Evolutionary conservation across 2,329 filamentous ascomycete species (phyloP).

Genomic region (Gremmenia infestans): DNA sequence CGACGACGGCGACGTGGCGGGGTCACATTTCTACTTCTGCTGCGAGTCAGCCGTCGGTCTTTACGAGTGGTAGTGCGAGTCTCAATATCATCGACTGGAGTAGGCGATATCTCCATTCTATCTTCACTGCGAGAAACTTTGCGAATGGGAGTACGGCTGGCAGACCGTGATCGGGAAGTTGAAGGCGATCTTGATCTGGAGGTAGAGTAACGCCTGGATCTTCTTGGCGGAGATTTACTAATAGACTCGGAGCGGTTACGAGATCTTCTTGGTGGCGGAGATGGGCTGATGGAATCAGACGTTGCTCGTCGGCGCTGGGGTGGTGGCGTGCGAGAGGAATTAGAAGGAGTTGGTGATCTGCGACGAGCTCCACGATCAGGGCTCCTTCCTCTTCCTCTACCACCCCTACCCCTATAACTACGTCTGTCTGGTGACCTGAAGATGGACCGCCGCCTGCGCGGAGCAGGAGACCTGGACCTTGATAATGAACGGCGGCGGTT

Average conservation of each 20-base stretch:
- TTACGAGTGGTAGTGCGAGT: slow-evolving; percentile 21
- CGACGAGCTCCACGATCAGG: slow-evolving; percentile 28
- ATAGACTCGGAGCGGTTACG: slow-evolving; percentile 15
- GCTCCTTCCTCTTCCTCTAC: slow-evolving; percentile 27
- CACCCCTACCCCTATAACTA: slow-evolving; percentile 26
- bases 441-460: slow-evolving; percentile 23
- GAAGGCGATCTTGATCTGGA: slow-evolving; percentile 31
- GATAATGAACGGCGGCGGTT: slow-evolving; percentile 27
- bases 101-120: slow-evolving; percentile 16
- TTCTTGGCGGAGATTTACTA: not conserved
- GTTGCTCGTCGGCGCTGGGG: slow-evolving; percentile 30
- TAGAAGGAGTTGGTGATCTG: slow-evolving; percentile 23
- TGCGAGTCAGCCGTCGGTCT: slow-evolving; percentile 31
- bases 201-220: slow-evolving; percentile 12
- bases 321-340: slow-evolving; percentile 22
- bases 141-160: slow-evolving; percentile 23
- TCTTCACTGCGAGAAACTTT: slow-evolving; percentile 16
- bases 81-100: slow-evolving; percentile 20
- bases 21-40: slow-evolving; percentile 31
- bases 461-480: slow-evolving; percentile 29
- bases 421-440: slow-evolving; percentile 29
- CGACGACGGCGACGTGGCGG: slow-evolving; percentile 27
- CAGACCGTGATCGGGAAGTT: slow-evolving; percentile 21
- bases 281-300: slow-evolving; percentile 26
- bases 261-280: slow-evolving; percentile 25